phyloP scores from a whole-genome alignment of 441 rosid species.

The Erodium trifolium region DNA sequence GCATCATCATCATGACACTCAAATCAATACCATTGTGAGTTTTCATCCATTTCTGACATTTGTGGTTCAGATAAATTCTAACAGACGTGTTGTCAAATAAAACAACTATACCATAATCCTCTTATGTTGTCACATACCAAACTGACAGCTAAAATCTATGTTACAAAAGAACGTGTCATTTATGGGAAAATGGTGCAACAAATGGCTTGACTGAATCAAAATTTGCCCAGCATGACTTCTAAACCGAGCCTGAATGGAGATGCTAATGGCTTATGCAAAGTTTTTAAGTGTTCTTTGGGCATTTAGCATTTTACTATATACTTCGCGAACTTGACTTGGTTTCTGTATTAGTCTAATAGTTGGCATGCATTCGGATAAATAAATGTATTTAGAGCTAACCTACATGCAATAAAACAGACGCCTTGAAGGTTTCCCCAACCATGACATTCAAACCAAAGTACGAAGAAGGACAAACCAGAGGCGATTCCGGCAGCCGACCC shows the following conservation, averaged over 20 bases:
- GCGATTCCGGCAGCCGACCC: conserved; percentile 87
- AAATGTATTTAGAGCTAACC: neutral
- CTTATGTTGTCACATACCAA: too few species aligned
- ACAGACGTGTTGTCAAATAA: too few species aligned
- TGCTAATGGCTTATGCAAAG: neutral
- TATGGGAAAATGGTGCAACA: neutral
- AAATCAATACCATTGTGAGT: neutral
- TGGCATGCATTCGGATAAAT: neutral
- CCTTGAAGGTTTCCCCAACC: neutral
- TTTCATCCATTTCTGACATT: too few species aligned
- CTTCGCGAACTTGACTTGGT: neutral
- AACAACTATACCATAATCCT: too few species aligned
- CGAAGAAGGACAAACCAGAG: conserved; percentile 48
- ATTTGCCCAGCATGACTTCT: neutral
- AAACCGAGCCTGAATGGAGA: neutral
- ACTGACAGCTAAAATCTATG: too few species aligned
- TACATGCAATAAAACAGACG: neutral
- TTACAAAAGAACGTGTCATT: too few species aligned
- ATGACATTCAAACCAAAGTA: neutral
- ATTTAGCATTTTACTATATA: neutral
- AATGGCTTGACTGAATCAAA: neutral
- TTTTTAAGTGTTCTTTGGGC: neutral
- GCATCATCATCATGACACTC: neutral
- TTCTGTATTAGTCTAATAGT: neutral
- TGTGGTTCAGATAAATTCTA: too few species aligned